Base-by-base conservation (phyloP, 2,329 filamentous ascomycete genomes). In the Teratosphaeria viscida region DNA sequence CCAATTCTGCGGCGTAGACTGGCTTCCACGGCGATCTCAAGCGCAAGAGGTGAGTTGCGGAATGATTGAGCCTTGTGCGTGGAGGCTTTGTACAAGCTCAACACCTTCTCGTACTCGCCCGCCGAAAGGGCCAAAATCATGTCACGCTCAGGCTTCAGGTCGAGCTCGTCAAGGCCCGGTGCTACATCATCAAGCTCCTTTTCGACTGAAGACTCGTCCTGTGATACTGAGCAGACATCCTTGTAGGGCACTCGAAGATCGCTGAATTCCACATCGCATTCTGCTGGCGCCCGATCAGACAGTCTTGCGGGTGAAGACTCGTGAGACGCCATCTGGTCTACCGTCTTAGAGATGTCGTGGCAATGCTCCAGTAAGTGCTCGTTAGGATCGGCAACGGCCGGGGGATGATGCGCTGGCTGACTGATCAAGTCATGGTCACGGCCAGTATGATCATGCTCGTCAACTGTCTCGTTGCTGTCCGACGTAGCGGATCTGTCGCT, bases 21-120 rank as follows among this genome's bases (percentile, higher is more conserved):
- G 11, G 71, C 68, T 56, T 71, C 64, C 5, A 71, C 59, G 1
- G 70, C 70, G 12, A 71, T 56, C 37, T 71, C 64, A 12, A 74
- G 64, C 2, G 64, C 61, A 19, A 63, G 59, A 6, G 63, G 60
- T 14, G 71, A 71, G 14, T 57, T 34, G 23, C 69, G 68, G 14
- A 70, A 49, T n/a, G 66, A 66, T 27, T 54, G 58, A 19, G 60
- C 29, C 19, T 63, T 62, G 5, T 64, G 5, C 16, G 19, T 57
- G 5, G 62, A 67, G 11, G 32, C 29, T 19, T 62, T 37, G 56
- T 72, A 73, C 23, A 71, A 29, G 0, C 63, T 55, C 4, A 71
- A 27, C 5, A 68, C 70, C n/a, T 62, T 52, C 1, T 59, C 29
- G 32, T 67, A 64, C 2, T 64, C 19, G 29, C 57, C 54, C 8